Evolutionary conservation across 139 green algal species (phyloP).

Genomic region (Closterium sp.): DNA sequence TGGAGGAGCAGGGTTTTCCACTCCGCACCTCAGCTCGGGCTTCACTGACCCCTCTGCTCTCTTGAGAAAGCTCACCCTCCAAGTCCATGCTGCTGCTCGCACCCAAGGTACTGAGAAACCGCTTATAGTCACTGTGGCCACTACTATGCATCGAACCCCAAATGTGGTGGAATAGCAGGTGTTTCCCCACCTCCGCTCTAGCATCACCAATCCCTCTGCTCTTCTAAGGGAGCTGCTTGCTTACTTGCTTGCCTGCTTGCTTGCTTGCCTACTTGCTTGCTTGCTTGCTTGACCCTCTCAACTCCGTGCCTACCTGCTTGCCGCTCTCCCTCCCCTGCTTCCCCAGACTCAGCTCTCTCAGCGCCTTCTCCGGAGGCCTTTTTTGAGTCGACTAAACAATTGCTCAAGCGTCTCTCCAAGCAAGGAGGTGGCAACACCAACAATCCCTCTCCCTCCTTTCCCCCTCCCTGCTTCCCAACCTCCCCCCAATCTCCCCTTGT

Average conservation of each 20-base stretch:
- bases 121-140: too few species aligned
- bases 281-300: too few species aligned
- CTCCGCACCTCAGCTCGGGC: constrained; percentile 53
- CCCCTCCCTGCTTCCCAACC: not conserved
- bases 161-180: constrained; percentile 4
- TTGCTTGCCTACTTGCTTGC: too few species aligned
- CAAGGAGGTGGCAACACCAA: too few species aligned
- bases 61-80: constrained; percentile 93
- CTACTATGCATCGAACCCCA: not conserved
- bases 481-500: too few species aligned
- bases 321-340: too few species aligned
- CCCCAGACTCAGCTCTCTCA: too few species aligned
- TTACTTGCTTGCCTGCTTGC: too few species aligned
- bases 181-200: constrained; percentile 63
- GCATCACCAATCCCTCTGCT: constrained; percentile 84
- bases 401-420: too few species aligned
- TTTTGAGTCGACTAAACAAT: too few species aligned
- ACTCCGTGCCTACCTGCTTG: too few species aligned
- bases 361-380: too few species aligned
- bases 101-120: constrained; percentile 88
- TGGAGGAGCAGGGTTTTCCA: constrained; percentile 86
- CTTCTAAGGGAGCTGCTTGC: constrained; percentile 94
- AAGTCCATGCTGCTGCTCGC: constrained; percentile 86
- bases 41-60: constrained; percentile 89
- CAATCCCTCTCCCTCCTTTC: not conserved